Conservation (phyloP, 306 rosid genomes). For the Castanea sativa region DNA sequence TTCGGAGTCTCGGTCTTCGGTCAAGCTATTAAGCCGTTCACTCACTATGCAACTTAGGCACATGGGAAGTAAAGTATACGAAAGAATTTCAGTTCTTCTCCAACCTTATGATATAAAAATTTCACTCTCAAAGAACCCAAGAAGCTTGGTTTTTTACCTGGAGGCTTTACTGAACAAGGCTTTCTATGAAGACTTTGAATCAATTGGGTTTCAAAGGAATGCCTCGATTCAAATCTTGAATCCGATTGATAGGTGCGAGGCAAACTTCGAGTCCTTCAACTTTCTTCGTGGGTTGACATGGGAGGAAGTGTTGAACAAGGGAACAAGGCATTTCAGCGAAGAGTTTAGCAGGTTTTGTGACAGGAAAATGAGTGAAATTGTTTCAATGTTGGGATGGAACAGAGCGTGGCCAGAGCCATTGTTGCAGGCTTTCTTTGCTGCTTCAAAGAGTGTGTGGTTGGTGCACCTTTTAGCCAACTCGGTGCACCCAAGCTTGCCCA, state of each 20-base stretch:
- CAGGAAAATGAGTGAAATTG: conserved; percentile 93
- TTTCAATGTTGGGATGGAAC: conserved; percentile 87
- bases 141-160: conserved; percentile 51
- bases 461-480: conserved; percentile 81
- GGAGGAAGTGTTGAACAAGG: conserved; percentile 86
- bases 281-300: conserved; percentile 64
- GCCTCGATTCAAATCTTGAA: conserved; percentile 43
- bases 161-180: conserved; percentile 73
- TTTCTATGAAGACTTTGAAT: conserved; percentile 84
- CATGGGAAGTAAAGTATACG: conserved; percentile 63
- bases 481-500: conserved; percentile 65
- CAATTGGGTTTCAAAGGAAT: conserved; percentile 65
- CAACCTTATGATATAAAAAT: conserved; percentile 68
- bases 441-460: conserved; percentile 86
- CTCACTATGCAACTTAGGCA: conserved; percentile 75
- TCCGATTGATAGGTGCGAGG: conserved; percentile 61
- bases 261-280: conserved; percentile 49
- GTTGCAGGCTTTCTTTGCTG: conserved; percentile 84
- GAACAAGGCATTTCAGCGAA: conserved; percentile 90
- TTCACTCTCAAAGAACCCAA: conserved; percentile 60
- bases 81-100: conserved; percentile 58
- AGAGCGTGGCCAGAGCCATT: conserved; percentile 94
- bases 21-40: conserved; percentile 64
- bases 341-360: conserved; percentile 93
- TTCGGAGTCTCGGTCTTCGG: conserved; percentile 65